phyloP scores from a whole-genome alignment of 371 early-diverging fungal genomes.

The Batkoa obscura region DNA sequence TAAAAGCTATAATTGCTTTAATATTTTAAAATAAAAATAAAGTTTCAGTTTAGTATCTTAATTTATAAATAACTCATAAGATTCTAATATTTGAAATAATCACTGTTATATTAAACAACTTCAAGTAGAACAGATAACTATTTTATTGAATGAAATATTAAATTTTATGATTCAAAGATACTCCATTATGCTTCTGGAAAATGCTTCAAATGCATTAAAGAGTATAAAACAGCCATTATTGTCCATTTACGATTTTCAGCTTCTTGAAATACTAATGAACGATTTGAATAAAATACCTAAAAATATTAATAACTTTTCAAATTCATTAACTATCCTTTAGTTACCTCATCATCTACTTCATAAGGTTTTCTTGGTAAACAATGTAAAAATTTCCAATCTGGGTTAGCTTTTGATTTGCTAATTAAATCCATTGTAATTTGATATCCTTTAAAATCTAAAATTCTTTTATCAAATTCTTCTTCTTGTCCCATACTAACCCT shows the following conservation, averaged over 20 bases:
- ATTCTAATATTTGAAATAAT: too few species aligned
- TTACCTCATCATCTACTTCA: constrained; percentile 88
- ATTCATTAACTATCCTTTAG: not conserved
- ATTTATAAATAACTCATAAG: too few species aligned
- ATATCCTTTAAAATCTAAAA: constrained; percentile 69
- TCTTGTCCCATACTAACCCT: constrained; percentile 94
- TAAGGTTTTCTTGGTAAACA: constrained; percentile 88
- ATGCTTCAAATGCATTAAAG: constrained; percentile 34
- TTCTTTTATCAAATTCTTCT: constrained; percentile 59
- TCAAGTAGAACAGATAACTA: too few species aligned
- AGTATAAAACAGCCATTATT: constrained; percentile 65
- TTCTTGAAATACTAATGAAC: constrained; percentile 86
- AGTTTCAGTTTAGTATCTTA: too few species aligned
- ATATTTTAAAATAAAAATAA: too few species aligned
- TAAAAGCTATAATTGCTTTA: too few species aligned
- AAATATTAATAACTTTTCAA: not conserved
- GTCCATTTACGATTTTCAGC: constrained; percentile 97
- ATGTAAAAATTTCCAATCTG: constrained; percentile 89
- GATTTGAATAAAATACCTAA: constrained; percentile 70
- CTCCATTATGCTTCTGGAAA: too few species aligned
- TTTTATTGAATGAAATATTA: too few species aligned
- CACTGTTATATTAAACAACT: too few species aligned
- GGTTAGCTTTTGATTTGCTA: constrained; percentile 46
- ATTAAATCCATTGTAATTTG: constrained; percentile 70
- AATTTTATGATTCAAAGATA: too few species aligned